These are phyloP conservation scores for Coemansia sp. DNA, from an alignment of 192 early-diverging fungal genomes.

Conservation along the genomic window DNA sequence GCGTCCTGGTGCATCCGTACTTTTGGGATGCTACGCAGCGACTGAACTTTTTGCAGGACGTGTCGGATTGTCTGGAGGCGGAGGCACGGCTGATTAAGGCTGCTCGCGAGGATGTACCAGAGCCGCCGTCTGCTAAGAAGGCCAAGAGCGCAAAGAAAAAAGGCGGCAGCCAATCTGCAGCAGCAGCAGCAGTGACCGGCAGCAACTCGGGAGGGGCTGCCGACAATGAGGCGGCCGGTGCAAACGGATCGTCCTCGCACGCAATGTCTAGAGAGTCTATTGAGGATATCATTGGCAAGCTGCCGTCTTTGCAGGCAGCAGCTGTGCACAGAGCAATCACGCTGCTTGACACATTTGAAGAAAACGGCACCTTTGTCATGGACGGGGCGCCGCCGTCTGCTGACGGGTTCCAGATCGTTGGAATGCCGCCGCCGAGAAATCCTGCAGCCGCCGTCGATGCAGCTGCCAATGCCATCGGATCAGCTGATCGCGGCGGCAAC, in stretches of 20 bases:
- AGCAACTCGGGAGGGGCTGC: background rate
- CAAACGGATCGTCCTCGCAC: conserved; percentile 16
- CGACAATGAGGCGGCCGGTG: background rate
- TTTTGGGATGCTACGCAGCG: conserved; percentile 90
- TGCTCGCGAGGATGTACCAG: conserved; percentile 37
- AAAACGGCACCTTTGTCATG: conserved; percentile 50
- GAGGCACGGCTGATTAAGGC: conserved; percentile 64
- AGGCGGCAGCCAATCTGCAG: conserved; percentile 3
- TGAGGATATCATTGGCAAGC: conserved; percentile 42
- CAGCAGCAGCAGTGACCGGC: background rate
- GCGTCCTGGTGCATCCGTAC: conserved; percentile 87
- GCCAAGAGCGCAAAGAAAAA: conserved; percentile 39
- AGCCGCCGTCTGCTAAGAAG: conserved; percentile 31
- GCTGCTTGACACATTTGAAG: conserved; percentile 47
- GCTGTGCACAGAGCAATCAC: conserved; percentile 47
- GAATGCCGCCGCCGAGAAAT: conserved; percentile 22
- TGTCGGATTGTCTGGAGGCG: conserved; percentile 91
- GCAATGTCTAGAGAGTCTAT: conserved; percentile 41
- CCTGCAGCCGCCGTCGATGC: conserved; percentile 31
- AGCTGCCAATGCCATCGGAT: conserved; percentile 22
- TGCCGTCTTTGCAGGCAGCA: conserved; percentile 40
- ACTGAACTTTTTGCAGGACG: conserved; percentile 89
- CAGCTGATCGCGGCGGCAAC: background rate
- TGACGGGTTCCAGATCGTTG: conserved; percentile 53
- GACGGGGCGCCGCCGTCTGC: conserved; percentile 31